phyloP scores from a whole-genome alignment of 1,139 yeast species.

The Zygoascus meyerae region DNA sequence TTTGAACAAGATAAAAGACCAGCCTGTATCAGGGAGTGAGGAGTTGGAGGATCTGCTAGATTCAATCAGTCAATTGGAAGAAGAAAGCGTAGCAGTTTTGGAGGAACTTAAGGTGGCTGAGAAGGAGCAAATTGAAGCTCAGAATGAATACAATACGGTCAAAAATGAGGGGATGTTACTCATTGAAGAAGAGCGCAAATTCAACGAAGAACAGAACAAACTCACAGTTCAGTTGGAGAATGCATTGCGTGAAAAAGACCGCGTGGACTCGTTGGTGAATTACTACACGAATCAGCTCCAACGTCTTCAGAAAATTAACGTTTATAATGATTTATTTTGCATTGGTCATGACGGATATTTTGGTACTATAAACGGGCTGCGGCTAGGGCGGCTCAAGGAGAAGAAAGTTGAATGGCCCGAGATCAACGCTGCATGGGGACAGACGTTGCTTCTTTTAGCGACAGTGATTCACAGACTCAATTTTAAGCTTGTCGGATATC shows the following conservation, averaged over 20 bases:
- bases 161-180: slow-evolving; percentile 35
- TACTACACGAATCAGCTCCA: slow-evolving; percentile 60
- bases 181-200: slow-evolving; percentile 38
- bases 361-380: slow-evolving; percentile 81
- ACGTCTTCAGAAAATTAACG: slow-evolving; percentile 64
- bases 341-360: slow-evolving; percentile 78
- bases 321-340: slow-evolving; percentile 72
- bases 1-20: slow-evolving; percentile 59
- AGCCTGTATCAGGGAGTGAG: slow-evolving; percentile 41
- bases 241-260: slow-evolving; percentile 50
- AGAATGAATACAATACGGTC: slow-evolving; percentile 18
- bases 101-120: slow-evolving; percentile 28
- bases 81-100: slow-evolving; percentile 25
- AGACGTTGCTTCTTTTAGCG: slow-evolving; percentile 60
- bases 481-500: slow-evolving; percentile 53
- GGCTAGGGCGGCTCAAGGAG: slow-evolving; percentile 61
- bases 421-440: slow-evolving; percentile 89
- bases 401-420: slow-evolving; percentile 78
- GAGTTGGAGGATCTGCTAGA: slow-evolving; percentile 41
- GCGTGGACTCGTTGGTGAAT: slow-evolving; percentile 57
- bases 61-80: slow-evolving; percentile 37
- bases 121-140: slow-evolving; percentile 37
- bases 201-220: slow-evolving; percentile 46
- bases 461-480: slow-evolving; percentile 58
- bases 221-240: slow-evolving; percentile 46